Conservation (phyloP, 768 basidiomycete species). For the Neoboletus subvelutipes region DNA sequence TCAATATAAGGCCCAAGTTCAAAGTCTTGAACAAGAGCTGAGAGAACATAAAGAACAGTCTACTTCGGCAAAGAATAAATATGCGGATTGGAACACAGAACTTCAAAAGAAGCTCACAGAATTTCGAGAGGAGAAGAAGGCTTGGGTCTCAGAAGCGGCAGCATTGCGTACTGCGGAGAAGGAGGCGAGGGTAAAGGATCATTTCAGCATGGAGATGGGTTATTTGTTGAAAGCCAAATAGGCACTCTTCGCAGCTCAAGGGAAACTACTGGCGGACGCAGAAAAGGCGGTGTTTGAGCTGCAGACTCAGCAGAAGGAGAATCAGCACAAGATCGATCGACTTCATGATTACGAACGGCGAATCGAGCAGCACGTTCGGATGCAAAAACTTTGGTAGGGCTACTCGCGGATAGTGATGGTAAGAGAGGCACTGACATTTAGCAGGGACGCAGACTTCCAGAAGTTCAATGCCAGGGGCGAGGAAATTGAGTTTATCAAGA, state of each 20-base stretch:
- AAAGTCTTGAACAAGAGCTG: conserved; percentile 64
- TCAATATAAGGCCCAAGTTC: conserved; percentile 70
- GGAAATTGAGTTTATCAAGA: conserved; percentile 54
- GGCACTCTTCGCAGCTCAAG: conserved; percentile 70
- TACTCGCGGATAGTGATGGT: background rate
- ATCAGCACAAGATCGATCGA: conserved; percentile 76
- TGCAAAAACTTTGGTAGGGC: conserved; percentile 76
- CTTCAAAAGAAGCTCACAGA: conserved; percentile 75
- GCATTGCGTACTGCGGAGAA: conserved; percentile 67
- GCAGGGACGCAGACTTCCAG: conserved; percentile 73
- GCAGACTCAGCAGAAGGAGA: conserved; percentile 74
- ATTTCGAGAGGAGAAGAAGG: conserved; percentile 76
- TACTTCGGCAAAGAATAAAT: conserved; percentile 70
- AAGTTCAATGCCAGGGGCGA: conserved; percentile 66
- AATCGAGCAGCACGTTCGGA: conserved; percentile 76
- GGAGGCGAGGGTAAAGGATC: conserved; percentile 55
- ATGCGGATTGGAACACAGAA: conserved; percentile 80
- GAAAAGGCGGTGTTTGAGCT: conserved; percentile 67
- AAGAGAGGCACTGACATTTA: conserved; percentile 10
- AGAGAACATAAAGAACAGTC: conserved; percentile 74
- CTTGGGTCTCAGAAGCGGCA: conserved; percentile 71
- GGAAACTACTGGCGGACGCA: conserved; percentile 66
- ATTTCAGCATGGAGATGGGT: background rate
- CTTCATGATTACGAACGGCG: conserved; percentile 84
- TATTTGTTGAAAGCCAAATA: conserved; percentile 22